Percentiles rank a stretch among this genome's conserved stretches.
These are phyloP conservation scores for Eucalyptus pauciflora DNA, from an alignment of 345 rosid species.

Conservation along the genomic window DNA sequence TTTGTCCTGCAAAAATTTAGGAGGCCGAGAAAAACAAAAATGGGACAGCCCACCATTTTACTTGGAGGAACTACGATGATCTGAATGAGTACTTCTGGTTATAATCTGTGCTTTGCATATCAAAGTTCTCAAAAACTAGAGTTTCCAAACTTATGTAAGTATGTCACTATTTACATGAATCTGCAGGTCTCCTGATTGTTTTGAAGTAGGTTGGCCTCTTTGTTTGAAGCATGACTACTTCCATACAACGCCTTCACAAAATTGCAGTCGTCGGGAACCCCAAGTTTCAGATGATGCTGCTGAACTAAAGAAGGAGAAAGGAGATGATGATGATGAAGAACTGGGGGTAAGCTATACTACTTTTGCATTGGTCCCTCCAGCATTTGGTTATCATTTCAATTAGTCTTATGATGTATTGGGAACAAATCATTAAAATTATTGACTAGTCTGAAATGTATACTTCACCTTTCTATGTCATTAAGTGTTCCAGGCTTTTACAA, in stretches of 20 bases:
- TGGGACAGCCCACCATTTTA: conserved; percentile 78
- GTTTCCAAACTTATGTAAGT: not conserved
- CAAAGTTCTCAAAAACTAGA: not conserved
- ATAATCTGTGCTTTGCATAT: conserved; percentile 2
- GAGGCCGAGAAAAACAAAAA: conserved; percentile 74
- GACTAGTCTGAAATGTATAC: not conserved
- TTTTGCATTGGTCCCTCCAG: not conserved
- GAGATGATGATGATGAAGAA: conserved; percentile 52
- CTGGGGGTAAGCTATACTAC: conserved; percentile 27
- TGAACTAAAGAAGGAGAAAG: conserved; percentile 18
- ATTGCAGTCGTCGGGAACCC: conserved; percentile 9
- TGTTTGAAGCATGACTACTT: conserved; percentile 63
- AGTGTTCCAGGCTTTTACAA: not conserved
- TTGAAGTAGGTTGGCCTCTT: conserved; percentile 93
- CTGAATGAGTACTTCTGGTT: conserved; percentile 91
- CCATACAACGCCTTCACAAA: conserved; percentile 7
- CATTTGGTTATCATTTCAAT: not conserved
- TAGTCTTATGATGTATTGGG: not conserved
- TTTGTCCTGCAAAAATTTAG: conserved; percentile 27
- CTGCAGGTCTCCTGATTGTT: conserved; percentile 81
- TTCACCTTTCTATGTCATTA: not conserved
- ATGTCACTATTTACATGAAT: not conserved
- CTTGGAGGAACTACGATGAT: conserved; percentile 99
- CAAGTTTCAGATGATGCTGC: not conserved
- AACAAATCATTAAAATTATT: not conserved